Evolutionary conservation across 139 green algal species (phyloP).

Genomic region (Haematococcus sp.): DNA sequence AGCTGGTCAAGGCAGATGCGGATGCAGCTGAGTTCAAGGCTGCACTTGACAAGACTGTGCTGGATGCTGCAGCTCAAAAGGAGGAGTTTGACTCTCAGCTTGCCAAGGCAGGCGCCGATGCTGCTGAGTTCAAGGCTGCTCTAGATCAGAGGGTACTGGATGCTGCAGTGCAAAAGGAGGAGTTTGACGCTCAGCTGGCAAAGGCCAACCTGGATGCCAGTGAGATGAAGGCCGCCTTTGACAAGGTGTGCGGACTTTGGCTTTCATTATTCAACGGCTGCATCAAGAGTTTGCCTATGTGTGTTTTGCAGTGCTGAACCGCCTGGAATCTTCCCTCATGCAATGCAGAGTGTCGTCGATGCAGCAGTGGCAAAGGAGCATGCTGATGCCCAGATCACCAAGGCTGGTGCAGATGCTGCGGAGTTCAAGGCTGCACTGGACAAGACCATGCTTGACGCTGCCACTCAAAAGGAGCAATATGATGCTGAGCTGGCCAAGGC

Average conservation of each 20-base stretch:
- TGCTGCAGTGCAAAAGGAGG: constrained; percentile 19
- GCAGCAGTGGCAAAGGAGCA: neutral
- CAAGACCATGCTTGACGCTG: no score
- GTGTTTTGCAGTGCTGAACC: neutral
- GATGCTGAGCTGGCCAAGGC: constrained; percentile 9
- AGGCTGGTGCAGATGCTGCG: no score
- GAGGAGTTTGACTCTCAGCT: no score
- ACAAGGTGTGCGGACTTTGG: constrained; percentile 9
- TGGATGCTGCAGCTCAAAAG: no score
- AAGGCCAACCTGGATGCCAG: neutral
- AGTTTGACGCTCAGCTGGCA: constrained; percentile 17
- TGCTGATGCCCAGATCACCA: neutral
- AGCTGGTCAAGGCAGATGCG: no score
- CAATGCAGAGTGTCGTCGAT: neutral
- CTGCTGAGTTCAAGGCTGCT: no score
- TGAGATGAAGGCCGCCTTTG: constrained; percentile 9
- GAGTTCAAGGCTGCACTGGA: no score
- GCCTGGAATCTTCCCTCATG: no score
- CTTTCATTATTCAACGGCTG: neutral
- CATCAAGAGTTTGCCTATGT: neutral
- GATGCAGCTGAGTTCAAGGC: no score
- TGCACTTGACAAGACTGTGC: no score
- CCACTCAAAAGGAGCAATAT: no score
- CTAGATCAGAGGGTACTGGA: constrained; percentile 5
- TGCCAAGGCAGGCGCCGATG: no score